Base-by-base conservation (phyloP, 768 basidiomycete species). In the Candolleomyces aberdarensis region DNA sequence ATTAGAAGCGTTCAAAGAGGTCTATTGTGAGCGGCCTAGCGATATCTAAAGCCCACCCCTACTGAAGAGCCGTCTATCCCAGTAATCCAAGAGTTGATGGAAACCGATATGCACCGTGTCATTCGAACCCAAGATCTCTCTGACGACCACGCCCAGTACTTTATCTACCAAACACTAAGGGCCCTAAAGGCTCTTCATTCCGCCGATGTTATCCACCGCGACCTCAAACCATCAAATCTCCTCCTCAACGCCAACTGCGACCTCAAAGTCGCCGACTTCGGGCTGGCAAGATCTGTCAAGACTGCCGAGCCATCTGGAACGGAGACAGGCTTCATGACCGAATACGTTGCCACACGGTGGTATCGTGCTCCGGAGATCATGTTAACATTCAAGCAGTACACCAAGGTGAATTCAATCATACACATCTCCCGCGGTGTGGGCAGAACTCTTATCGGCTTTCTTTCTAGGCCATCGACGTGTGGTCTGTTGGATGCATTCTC, bases 341-440 rank as follows among this genome's bases (percentile, higher is more conserved):
- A 94, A 86, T 96, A 96, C 69, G 97, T 99, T 53, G 96, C 97
- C 2, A 98, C 97, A 26, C 82, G 97, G 66, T 99, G 97, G 97
- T 99, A 98, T 71, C 87, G 97, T 41, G 97, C 97, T 0, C 97
- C 97, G 0, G 97, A 99, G 73, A 96, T 99, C 77, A 99, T 99
- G 97, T 82, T 99, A 56, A 97, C 95, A 10, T 98, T 98, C 82
- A 96, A 97, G 72, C 91, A 97, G 72, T 99, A 99, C 77, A 96
- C 96, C 56, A 95, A 95, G 78, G 90, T 85, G 60, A 58, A 74
- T 62, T 56, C 26, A 22, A 10, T 62, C 48, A 73, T 65, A 76
- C 51, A 26, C 26, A 48, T 49, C 31, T 56, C 48, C 57, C 60
- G 31, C 56, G 56, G 63, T 46, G 59, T 57, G 62, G 44, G 59